phyloP scores from a whole-genome alignment of 257 asterid genomes.

The Lithospermum erythrorhizon region DNA sequence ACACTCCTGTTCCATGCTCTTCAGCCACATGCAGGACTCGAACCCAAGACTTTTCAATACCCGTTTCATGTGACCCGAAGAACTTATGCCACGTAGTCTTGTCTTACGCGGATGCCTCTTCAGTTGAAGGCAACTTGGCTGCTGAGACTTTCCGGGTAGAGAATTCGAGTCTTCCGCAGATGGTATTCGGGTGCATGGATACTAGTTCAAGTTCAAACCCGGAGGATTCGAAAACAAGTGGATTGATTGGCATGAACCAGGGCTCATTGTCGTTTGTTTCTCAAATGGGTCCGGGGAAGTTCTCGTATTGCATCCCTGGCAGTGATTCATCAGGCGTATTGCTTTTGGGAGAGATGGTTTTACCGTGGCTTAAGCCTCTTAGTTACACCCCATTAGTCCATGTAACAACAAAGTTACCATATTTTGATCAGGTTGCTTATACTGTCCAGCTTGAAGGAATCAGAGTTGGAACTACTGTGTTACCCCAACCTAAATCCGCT shows the following conservation, averaged over 20 bases:
- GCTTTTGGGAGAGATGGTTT: conserved; percentile 40
- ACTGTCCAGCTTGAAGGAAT: conserved; percentile 64
- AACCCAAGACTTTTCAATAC: conserved; percentile 53
- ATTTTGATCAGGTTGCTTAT: conserved; percentile 62
- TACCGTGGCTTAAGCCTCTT: conserved; percentile 39
- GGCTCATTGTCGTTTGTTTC: conserved; percentile 63
- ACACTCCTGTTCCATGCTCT: conserved; percentile 48
- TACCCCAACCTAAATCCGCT: conserved; percentile 37
- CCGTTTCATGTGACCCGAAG: conserved; percentile 59
- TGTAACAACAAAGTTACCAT: conserved; percentile 48
- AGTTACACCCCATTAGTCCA: conserved; percentile 56
- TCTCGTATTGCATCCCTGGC: conserved; percentile 74
- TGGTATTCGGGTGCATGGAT: conserved; percentile 81
- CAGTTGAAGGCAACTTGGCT: conserved; percentile 70
- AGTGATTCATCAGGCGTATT: conserved; percentile 50
- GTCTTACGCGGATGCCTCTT: conserved; percentile 72
- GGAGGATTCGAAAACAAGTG: conserved; percentile 46
- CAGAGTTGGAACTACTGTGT: conserved; percentile 31
- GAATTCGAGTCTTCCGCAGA: conserved; percentile 17
- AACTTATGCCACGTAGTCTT: conserved; percentile 52
- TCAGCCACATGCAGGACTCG: no score
- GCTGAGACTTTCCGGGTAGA: conserved; percentile 31
- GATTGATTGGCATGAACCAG: conserved; percentile 67
- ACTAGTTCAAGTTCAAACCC: conserved; percentile 44
- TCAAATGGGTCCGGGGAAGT: conserved; percentile 44